Evolutionary conservation across 805 yeast species (phyloP).

Genomic region (Pichia kluyveri): DNA sequence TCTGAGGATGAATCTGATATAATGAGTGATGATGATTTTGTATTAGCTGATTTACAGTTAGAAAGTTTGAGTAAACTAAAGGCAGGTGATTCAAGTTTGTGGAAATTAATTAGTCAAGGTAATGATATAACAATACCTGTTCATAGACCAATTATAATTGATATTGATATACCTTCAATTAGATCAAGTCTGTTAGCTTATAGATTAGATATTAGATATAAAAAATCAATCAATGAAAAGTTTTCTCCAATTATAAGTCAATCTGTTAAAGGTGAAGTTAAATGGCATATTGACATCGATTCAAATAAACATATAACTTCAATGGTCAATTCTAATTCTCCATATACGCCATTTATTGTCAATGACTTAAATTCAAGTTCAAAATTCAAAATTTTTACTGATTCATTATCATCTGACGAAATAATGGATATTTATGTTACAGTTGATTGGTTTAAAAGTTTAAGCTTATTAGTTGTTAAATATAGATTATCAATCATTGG

Average conservation of each 20-base stretch:
- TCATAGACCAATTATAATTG: constrained; percentile 35
- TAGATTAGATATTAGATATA: constrained; percentile 24
- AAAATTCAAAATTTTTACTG: constrained; percentile 41
- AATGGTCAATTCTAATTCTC: constrained; percentile 57
- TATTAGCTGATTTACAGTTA: constrained; percentile 30
- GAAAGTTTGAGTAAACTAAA: constrained; percentile 16
- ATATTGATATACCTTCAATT: constrained; percentile 43
- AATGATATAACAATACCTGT: constrained; percentile 33
- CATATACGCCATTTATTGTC: constrained; percentile 30
- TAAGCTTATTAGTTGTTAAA: constrained; percentile 62
- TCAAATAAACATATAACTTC: constrained; percentile 30
- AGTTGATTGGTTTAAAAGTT: constrained; percentile 49
- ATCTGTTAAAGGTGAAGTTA: constrained; percentile 58
- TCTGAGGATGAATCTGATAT: constrained; percentile 11
- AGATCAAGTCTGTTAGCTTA: constrained; percentile 59
- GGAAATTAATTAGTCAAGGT: constrained; percentile 31
- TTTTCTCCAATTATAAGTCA: constrained; percentile 67
- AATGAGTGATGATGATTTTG: constrained; percentile 20
- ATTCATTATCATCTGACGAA: constrained; percentile 26
- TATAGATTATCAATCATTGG: constrained; percentile 70
- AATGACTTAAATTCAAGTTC: constrained; percentile 19
- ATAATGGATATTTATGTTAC: constrained; percentile 32
- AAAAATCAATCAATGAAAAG: constrained; percentile 18
- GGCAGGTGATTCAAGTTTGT: constrained; percentile 26
- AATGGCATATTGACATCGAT: constrained; percentile 59